Percentiles rank a stretch among this genome's conserved stretches.
These are phyloP conservation scores for Orbilia quercus DNA, from an alignment of 2,329 filamentous ascomycete species.

Conservation along the genomic window DNA sequence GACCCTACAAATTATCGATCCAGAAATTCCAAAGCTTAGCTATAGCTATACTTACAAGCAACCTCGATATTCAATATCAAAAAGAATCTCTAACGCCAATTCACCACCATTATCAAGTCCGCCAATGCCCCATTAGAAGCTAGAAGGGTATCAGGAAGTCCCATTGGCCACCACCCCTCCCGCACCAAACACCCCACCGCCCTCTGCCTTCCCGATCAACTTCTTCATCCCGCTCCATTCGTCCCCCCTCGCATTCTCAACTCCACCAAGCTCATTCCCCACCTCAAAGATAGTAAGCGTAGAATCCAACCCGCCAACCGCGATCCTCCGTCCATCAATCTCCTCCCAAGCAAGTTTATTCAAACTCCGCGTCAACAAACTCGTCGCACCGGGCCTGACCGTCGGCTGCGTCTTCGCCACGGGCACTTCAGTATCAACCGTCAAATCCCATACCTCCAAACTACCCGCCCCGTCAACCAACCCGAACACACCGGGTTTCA, in stretches of 20 bases:
- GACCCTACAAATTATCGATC: not conserved
- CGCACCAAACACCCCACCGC: conserved; percentile 60
- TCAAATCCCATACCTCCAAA: conserved; percentile 95
- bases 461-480: conserved; percentile 92
- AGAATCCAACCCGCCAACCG: conserved; percentile 91
- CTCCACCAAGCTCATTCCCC: conserved; percentile 81
- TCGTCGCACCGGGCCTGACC: conserved; percentile 72
- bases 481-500: conserved; percentile 93
- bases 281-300: conserved; percentile 94
- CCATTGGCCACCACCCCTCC: conserved; percentile 10
- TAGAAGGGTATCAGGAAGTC: conserved; percentile 2
- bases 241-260: conserved; percentile 82
- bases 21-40: not conserved
- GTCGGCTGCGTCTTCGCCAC: conserved; percentile 79
- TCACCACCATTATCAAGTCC: not conserved
- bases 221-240: conserved; percentile 96
- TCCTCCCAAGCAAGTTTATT: conserved; percentile 97
- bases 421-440: conserved; percentile 90
- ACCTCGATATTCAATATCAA: conserved; percentile 12
- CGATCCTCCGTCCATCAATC: conserved; percentile 84
- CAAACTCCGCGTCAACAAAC: conserved; percentile 82
- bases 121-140: not conserved
- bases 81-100: conserved; percentile 27
- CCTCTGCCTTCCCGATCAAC: conserved; percentile 78
- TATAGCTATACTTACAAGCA: conserved; percentile 1